Conservation (phyloP, 805 yeast species). For the Yamadazyma paraphyllophila region DNA sequence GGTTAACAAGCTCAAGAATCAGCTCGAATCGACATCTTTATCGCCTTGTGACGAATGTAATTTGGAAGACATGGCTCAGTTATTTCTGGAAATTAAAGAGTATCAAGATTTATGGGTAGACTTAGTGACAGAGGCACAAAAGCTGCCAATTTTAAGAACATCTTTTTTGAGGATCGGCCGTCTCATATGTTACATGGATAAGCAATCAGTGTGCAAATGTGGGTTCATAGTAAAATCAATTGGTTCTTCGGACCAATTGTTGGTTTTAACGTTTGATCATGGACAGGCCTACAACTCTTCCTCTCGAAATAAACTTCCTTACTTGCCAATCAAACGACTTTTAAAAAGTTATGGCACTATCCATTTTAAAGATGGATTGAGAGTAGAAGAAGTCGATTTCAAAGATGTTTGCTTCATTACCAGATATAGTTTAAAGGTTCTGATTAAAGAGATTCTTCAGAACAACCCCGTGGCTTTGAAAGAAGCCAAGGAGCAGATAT, state of each 20-base stretch:
- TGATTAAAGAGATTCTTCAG: conserved; percentile 33
- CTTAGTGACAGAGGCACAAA: conserved; percentile 48
- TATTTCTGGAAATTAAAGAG: conserved; percentile 44
- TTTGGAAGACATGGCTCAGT: conserved; percentile 41
- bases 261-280: conserved; percentile 46
- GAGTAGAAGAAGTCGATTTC: conserved; percentile 40
- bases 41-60: conserved; percentile 36
- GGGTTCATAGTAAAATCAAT: conserved; percentile 56
- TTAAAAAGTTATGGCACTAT: conserved; percentile 38
- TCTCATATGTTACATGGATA: conserved; percentile 56
- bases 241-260: conserved; percentile 26
- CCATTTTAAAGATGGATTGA: conserved; percentile 31
- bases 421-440: conserved; percentile 31
- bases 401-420: conserved; percentile 45
- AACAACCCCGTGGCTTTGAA: conserved; percentile 34
- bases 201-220: conserved; percentile 35
- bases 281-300: conserved; percentile 30
- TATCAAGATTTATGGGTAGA: conserved; percentile 45
- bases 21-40: conserved; percentile 40
- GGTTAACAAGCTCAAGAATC: conserved; percentile 51
- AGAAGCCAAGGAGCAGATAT: conserved; percentile 36
- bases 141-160: conserved; percentile 46
- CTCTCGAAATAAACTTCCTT: conserved; percentile 30
- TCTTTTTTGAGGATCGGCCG: conserved; percentile 52
- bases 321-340: conserved; percentile 33